Evolutionary conservation across 768 basidiomycete genomes (phyloP).

Genomic region (Leccinum aurantiacum): DNA sequence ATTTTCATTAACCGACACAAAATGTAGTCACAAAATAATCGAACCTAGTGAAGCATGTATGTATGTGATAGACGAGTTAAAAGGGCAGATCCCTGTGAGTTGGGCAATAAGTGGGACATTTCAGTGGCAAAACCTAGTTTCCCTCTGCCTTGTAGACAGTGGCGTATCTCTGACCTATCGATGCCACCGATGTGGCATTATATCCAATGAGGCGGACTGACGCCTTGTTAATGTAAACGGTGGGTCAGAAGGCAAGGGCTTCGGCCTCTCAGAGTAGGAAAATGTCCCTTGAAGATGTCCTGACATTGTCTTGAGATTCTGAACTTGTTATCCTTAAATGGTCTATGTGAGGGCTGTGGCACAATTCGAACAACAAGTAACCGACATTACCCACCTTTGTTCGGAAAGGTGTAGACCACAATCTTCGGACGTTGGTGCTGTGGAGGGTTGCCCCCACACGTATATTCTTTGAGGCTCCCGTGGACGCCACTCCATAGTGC

Average conservation of each 20-base stretch:
- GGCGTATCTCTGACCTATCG: background rate
- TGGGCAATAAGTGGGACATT: constrained; percentile 33
- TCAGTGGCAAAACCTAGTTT: constrained; percentile 23
- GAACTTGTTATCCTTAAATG: background rate
- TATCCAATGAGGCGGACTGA: background rate
- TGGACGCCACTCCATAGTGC: constrained; percentile 16
- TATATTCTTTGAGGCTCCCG: constrained; percentile 7
- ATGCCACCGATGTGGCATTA: background rate
- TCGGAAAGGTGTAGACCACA: background rate
- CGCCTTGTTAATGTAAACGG: background rate
- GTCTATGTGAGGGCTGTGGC: background rate
- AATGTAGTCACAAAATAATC: background rate
- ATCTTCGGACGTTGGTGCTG: background rate
- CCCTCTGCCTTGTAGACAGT: background rate
- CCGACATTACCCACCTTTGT: background rate
- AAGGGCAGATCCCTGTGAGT: constrained; percentile 33
- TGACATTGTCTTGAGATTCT: background rate
- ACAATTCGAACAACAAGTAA: background rate
- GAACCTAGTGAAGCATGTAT: background rate
- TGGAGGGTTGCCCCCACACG: background rate
- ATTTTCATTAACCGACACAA: background rate
- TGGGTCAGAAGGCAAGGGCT: background rate
- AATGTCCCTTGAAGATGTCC: background rate
- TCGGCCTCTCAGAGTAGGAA: background rate
- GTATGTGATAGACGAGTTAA: background rate